Evolutionary conservation across 2,329 filamentous ascomycete genomes (phyloP).

Genomic region (Penicillium sclerotiorum): DNA sequence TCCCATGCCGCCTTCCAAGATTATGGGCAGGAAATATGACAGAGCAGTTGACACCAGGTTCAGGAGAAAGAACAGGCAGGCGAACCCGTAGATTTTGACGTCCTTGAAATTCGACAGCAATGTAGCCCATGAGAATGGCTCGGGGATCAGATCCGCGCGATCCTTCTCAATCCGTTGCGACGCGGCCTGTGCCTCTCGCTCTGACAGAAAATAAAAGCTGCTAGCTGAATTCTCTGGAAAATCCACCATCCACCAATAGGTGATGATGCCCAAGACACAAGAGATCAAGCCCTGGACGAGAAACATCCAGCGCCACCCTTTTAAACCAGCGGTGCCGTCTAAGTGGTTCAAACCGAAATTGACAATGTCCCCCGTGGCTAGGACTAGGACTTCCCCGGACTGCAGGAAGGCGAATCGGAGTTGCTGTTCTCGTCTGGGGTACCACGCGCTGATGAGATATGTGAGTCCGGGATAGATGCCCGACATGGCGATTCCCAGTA

Average conservation of each 20-base stretch:
- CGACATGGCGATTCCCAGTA: slow-evolving; percentile 66
- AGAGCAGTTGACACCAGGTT: slow-evolving; percentile 68
- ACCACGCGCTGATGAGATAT: slow-evolving; percentile 59
- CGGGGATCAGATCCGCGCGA: slow-evolving; percentile 61
- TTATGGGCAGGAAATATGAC: slow-evolving; percentile 67
- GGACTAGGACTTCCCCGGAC: slow-evolving; percentile 64
- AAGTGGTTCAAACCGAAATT: slow-evolving; percentile 71
- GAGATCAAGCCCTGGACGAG: slow-evolving; percentile 67
- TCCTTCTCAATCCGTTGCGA: slow-evolving; percentile 62
- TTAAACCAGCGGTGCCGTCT: slow-evolving; percentile 57
- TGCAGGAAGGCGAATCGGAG: slow-evolving; percentile 67
- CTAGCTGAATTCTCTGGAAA: slow-evolving; percentile 64
- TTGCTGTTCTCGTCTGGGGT: slow-evolving; percentile 66
- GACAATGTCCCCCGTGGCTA: slow-evolving; percentile 67
- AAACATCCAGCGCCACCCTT: slow-evolving; percentile 72
- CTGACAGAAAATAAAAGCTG: slow-evolving; percentile 61
- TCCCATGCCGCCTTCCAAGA: slow-evolving; percentile 58
- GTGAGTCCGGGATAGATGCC: slow-evolving; percentile 50
- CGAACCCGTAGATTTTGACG: slow-evolving; percentile 66
- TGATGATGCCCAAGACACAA: slow-evolving; percentile 59
- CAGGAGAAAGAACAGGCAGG: slow-evolving; percentile 63
- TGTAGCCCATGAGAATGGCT: slow-evolving; percentile 59
- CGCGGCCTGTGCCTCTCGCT: slow-evolving; percentile 59
- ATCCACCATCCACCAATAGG: slow-evolving; percentile 72
- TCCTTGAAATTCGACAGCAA: slow-evolving; percentile 62